Conservation (phyloP, 768 basidiomycete genomes). For the Mycena rosella region DNA sequence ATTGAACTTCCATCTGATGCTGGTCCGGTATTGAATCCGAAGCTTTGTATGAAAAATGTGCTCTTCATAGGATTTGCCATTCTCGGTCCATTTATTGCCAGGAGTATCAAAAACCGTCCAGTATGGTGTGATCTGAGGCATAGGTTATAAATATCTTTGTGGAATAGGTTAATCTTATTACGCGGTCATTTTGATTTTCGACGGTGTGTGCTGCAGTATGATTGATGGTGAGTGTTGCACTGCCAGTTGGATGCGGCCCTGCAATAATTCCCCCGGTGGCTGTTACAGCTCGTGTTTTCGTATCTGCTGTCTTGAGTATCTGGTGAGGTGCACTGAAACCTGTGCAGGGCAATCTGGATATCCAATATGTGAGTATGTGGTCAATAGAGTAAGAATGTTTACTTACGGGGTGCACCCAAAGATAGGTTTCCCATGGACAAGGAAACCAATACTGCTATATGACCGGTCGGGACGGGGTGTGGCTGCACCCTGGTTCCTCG, state of each 20-base stretch:
- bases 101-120: neutral
- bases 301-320: neutral
- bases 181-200: slow-evolving; percentile 12
- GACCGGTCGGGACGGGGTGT: neutral
- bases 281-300: neutral
- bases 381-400: neutral
- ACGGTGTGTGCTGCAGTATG: neutral
- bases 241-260: neutral
- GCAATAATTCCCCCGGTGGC: neutral
- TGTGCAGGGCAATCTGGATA: neutral
- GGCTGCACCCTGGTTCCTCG: neutral
- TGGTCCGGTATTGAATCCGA: neutral
- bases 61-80: neutral
- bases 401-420: neutral
- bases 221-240: neutral
- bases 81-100: neutral
- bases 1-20: slow-evolving; percentile 1
- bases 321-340: neutral
- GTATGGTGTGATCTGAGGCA: slow-evolving; percentile 1
- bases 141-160: neutral
- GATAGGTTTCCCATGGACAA: neutral
- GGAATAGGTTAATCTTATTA: neutral
- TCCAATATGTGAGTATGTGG: no score
- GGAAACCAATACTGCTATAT: slow-evolving; percentile 11
- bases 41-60: neutral